Conservation (phyloP, 352 stramenopile genomes). For the Pilasporangium apinafurcum region DNA sequence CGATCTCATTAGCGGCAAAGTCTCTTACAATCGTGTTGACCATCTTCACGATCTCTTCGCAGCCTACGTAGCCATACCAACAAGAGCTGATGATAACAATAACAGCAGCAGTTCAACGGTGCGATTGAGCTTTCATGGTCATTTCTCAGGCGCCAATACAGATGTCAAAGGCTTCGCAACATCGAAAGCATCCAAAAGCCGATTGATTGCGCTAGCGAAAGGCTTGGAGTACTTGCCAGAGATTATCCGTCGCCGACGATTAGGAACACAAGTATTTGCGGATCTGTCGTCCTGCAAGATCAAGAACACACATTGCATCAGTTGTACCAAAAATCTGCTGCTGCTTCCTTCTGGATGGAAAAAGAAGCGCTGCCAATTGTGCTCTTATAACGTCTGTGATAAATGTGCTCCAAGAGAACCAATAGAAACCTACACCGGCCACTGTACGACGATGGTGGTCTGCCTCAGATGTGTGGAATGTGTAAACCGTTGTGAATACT, state of each 20-base stretch:
- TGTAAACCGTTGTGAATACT: constrained; percentile 48
- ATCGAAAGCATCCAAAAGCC: constrained; percentile 9
- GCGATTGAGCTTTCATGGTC: constrained; percentile 30
- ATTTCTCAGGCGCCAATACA: constrained; percentile 12
- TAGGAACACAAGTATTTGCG: constrained; percentile 48
- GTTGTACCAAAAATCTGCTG: constrained; percentile 41
- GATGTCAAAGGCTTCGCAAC: constrained; percentile 6
- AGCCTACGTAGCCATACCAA: constrained; percentile 23
- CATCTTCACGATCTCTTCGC: constrained; percentile 28
- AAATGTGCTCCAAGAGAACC: constrained; percentile 33
- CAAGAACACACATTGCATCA: constrained; percentile 48
- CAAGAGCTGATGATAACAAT: too few species aligned
- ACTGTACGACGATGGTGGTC: constrained; percentile 29
- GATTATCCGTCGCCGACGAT: constrained; percentile 44
- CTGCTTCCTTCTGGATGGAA: constrained; percentile 12
- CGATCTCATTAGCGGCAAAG: constrained; percentile 26
- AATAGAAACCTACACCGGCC: constrained; percentile 34
- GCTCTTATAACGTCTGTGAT: constrained; percentile 29
- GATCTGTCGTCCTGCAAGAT: constrained; percentile 29
- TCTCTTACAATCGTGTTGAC: constrained; percentile 25
- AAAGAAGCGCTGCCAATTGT: constrained; percentile 31
- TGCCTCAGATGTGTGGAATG: constrained; percentile 46
- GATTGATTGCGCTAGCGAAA: constrained; percentile 29
- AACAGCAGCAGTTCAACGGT: constrained; percentile 15
- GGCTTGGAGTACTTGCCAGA: constrained; percentile 28